Conservation (phyloP, 129 eudicot species). For the Lactuca sativa region DNA sequence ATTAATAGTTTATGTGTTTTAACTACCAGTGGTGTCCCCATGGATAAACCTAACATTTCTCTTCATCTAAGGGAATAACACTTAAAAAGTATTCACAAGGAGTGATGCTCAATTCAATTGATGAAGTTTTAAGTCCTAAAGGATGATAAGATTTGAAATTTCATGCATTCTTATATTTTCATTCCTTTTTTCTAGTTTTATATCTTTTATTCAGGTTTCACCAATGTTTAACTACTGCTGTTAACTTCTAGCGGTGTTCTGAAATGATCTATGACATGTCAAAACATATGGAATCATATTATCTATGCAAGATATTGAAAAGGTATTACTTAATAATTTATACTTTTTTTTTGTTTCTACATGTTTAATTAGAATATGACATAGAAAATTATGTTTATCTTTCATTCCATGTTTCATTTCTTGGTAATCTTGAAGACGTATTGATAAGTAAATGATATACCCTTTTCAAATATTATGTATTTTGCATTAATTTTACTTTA, state of each 20-base stretch:
- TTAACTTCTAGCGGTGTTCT: constrained; percentile 97
- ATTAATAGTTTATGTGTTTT: constrained; percentile 20
- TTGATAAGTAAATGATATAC: constrained; percentile 82
- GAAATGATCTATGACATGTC: constrained; percentile 65
- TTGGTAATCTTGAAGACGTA: constrained; percentile 49
- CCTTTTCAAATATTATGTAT: constrained; percentile 14
- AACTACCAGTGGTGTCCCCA: constrained; percentile 63
- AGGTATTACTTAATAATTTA: no score
- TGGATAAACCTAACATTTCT: constrained; percentile 54
- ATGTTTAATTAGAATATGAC: neutral
- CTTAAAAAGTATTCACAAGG: constrained; percentile 54
- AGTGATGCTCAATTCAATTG: constrained; percentile 76
- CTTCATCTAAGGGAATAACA: constrained; percentile 68
- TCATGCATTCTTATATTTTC: constrained; percentile 1
- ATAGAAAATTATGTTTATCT: constrained; percentile 22
- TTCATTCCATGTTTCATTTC: constrained; percentile 37
- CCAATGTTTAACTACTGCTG: constrained; percentile 78
- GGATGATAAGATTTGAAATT: constrained; percentile 65
- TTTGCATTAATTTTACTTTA: constrained; percentile 5
- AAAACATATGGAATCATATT: constrained; percentile 95
- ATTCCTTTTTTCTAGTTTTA: neutral
- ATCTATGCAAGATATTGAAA: constrained; percentile 77
- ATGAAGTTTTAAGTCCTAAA: constrained; percentile 92
- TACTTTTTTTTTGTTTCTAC: neutral
- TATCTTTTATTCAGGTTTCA: constrained; percentile 58